phyloP scores from a whole-genome alignment of 78 protist species.

The Cavenderia fasciculata region DNA sequence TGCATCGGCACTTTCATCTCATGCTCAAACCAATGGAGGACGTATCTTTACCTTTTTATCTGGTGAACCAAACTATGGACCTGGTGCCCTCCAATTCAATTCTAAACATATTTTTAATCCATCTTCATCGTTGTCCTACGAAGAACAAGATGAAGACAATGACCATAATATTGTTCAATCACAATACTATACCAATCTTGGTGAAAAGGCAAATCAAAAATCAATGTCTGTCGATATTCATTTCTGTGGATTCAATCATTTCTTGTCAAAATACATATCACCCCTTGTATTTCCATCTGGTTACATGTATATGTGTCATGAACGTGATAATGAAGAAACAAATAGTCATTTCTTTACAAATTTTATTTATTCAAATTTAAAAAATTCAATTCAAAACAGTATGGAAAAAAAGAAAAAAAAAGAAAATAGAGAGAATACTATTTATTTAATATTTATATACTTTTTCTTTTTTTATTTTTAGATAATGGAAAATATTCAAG shows the following conservation, averaged over 20 bases:
- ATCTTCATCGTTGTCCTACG: too few species aligned
- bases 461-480: not conserved
- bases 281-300: constrained; percentile 16
- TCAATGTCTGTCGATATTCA: constrained; percentile 13
- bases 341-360: too few species aligned
- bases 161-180: too few species aligned
- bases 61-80: constrained; percentile 55
- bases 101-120: not conserved
- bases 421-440: not conserved
- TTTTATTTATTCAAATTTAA: too few species aligned
- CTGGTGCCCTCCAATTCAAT: constrained; percentile 21
- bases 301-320: not conserved
- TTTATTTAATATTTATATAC: too few species aligned
- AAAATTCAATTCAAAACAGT: too few species aligned
- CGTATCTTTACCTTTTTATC: constrained; percentile 41
- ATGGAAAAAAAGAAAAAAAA: too few species aligned
- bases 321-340: not conserved
- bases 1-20: not conserved
- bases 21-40: not conserved
- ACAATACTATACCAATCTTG: constrained; percentile 24
- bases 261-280: not conserved
- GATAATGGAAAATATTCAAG: constrained; percentile 12
- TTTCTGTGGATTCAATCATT: constrained; percentile 28
- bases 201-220: constrained; percentile 16
- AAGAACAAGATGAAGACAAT: not conserved